Evolutionary conservation across 306 rosid genomes (phyloP).

Genomic region (Dalbergia cultrata): DNA sequence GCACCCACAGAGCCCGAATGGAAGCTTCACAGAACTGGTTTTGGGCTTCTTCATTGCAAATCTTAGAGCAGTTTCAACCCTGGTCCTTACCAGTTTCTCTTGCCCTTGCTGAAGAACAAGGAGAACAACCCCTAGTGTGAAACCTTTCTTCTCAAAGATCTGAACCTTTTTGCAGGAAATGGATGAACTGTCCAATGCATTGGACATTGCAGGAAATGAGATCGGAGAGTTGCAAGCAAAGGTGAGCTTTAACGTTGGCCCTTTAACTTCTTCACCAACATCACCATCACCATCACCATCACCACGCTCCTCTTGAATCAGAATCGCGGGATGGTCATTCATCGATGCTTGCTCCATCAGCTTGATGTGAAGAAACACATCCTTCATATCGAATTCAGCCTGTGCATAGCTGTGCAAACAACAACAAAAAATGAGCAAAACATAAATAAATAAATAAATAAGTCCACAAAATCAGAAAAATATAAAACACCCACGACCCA

Average conservation of each 20-base stretch:
- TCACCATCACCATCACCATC: conserved; percentile 31
- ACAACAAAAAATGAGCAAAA: background rate
- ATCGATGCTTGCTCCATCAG: conserved; percentile 83
- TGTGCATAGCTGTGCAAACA: conserved; percentile 77
- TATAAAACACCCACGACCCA: background rate
- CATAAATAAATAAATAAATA: background rate
- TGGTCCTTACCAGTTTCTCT: conserved; percentile 67
- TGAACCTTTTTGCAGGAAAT: conserved; percentile 89
- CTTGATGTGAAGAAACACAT: conserved; percentile 93
- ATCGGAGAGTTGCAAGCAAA: conserved; percentile 87
- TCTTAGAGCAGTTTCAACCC: conserved; percentile 80
- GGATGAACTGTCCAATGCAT: conserved; percentile 71
- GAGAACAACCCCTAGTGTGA: conserved; percentile 77
- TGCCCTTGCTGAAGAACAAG: conserved; percentile 70
- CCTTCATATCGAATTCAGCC: conserved; percentile 94
- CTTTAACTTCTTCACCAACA: conserved; percentile 59
- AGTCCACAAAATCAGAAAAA: background rate
- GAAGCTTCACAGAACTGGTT: conserved; percentile 73
- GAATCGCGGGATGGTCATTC: conserved; percentile 79
- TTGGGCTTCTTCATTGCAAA: conserved; percentile 78
- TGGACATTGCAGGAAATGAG: conserved; percentile 86
- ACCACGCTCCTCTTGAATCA: conserved; percentile 76
- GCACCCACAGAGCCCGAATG: conserved; percentile 96
- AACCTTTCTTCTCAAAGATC: conserved; percentile 90
- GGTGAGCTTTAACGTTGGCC: conserved; percentile 73